phyloP scores from a whole-genome alignment of 225 moss, liverwort and hornwort species.

The Pseudoscleropodium purum region DNA sequence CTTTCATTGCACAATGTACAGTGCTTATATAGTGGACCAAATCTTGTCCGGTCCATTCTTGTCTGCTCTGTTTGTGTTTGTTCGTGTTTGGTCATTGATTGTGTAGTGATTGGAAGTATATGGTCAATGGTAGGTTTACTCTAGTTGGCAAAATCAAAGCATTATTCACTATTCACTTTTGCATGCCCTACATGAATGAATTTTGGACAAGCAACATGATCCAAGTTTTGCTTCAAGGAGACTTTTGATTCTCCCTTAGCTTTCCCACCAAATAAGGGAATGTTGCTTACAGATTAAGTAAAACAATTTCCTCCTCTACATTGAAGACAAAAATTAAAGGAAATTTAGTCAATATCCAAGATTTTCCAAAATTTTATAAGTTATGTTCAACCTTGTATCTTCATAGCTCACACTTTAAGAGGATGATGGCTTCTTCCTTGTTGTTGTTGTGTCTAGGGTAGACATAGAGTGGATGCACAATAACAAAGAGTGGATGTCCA shows the following conservation, averaged over 20 bases:
- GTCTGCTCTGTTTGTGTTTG: too few relatives aligned
- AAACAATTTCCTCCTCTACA: background rate
- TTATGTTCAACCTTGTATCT: background rate
- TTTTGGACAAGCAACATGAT: background rate
- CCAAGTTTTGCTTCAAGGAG: rapidly evolving
- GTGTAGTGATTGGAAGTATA: too few relatives aligned
- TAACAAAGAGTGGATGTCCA: too few relatives aligned
- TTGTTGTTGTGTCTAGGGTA: rapidly evolving
- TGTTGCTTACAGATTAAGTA: background rate
- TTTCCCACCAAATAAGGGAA: rapidly evolving
- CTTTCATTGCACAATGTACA: too few relatives aligned
- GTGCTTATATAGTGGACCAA: too few relatives aligned
- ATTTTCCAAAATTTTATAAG: background rate
- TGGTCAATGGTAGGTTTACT: too few relatives aligned
- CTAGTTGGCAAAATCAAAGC: too few relatives aligned
- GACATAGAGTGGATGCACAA: rapidly evolving
- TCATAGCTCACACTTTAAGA: rapidly evolving
- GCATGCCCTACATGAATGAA: rapidly evolving
- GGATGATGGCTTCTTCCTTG: background rate
- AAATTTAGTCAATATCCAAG: background rate
- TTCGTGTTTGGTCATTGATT: too few relatives aligned
- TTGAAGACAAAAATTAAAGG: background rate
- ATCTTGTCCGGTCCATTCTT: too few relatives aligned
- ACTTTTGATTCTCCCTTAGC: too few relatives aligned
- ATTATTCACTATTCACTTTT: background rate